Conservation (phyloP, 1,139 yeast species). For the Magnusiomyces paraingens region DNA sequence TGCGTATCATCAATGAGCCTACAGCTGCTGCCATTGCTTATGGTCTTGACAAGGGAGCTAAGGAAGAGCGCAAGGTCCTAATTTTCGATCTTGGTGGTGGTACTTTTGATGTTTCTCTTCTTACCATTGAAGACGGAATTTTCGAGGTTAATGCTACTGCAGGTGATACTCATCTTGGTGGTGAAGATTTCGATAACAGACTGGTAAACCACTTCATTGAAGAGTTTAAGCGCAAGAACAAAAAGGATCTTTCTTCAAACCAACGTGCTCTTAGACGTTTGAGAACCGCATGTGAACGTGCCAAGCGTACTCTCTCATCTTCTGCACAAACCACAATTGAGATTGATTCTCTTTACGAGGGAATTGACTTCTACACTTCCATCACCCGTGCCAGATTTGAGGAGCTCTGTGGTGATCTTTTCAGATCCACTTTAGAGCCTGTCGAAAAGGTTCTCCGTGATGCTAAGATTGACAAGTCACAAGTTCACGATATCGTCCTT, state of each 20-base stretch:
- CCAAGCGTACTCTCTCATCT: slow-evolving; percentile 97
- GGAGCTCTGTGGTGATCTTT: slow-evolving; percentile 91
- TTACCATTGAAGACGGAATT: slow-evolving; percentile 98
- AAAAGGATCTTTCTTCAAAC: slow-evolving; percentile 83
- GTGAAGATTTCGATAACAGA: slow-evolving; percentile 98
- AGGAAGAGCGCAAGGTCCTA: slow-evolving; percentile 78
- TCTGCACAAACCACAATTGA: slow-evolving; percentile 95
- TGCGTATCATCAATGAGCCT: slow-evolving; percentile 93
- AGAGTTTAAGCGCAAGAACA: slow-evolving; percentile 96
- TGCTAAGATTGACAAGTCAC: slow-evolving; percentile 83
- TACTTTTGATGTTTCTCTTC: slow-evolving; percentile 95
- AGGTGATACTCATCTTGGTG: slow-evolving; percentile 99
- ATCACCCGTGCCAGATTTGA: slow-evolving; percentile 99
- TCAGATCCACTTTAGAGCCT: slow-evolving; percentile 94
- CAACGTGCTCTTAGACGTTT: slow-evolving; percentile 97
- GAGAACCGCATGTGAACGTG: slow-evolving; percentile 99
- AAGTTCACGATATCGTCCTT: slow-evolving; percentile 91
- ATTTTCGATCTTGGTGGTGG: slow-evolving; percentile 98
- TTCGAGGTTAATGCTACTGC: slow-evolving; percentile 99
- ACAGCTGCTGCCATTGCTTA: slow-evolving; percentile 97
- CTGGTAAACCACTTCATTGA: slow-evolving; percentile 88
- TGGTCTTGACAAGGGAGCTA: slow-evolving; percentile 91
- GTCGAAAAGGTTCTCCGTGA: slow-evolving; percentile 98
- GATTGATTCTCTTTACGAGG: slow-evolving; percentile 94
- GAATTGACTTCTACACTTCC: slow-evolving; percentile 94